Evolutionary conservation across 2,329 filamentous ascomycete genomes (phyloP).

Genomic region (Cercospora citrullina): DNA sequence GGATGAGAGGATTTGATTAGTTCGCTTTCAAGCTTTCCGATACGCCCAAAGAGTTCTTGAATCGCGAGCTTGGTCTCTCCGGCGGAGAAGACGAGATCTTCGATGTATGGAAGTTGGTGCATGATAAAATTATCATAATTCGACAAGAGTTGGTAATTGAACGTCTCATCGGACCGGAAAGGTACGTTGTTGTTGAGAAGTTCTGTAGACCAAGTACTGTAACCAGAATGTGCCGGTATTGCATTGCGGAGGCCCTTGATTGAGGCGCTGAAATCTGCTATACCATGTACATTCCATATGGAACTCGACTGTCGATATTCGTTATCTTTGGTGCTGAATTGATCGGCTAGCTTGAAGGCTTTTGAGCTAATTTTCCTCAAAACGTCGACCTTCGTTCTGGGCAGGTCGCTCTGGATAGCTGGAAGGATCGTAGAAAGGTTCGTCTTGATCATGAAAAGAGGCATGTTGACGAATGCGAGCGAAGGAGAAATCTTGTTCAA

Average conservation of each 20-base stretch:
- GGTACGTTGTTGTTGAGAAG: neutral
- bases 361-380: neutral
- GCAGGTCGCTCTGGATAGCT: constrained; percentile 1
- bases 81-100: constrained; percentile 1
- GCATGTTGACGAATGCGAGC: constrained; percentile 18
- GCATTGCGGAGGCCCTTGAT: neutral
- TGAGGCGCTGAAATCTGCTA: constrained; percentile 1
- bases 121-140: constrained; percentile 13
- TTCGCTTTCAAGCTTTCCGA: constrained; percentile 12
- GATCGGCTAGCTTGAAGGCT: constrained; percentile 9
- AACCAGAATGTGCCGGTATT: neutral
- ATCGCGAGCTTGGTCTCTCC: constrained; percentile 3
- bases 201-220: neutral
- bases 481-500: constrained; percentile 13
- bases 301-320: constrained; percentile 4
- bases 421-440: constrained; percentile 13
- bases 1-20: neutral
- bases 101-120: neutral
- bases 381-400: neutral
- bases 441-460: constrained; percentile 11
- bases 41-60: neutral
- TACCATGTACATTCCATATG: constrained; percentile 4
- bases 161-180: constrained; percentile 1
- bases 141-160: constrained; percentile 5
- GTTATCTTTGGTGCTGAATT: constrained; percentile 13